A percentile compares a stretch with the other conserved stretches of the same genome.
Conservation (phyloP, 306 rosid genomes). For the Vicia villosa region DNA sequence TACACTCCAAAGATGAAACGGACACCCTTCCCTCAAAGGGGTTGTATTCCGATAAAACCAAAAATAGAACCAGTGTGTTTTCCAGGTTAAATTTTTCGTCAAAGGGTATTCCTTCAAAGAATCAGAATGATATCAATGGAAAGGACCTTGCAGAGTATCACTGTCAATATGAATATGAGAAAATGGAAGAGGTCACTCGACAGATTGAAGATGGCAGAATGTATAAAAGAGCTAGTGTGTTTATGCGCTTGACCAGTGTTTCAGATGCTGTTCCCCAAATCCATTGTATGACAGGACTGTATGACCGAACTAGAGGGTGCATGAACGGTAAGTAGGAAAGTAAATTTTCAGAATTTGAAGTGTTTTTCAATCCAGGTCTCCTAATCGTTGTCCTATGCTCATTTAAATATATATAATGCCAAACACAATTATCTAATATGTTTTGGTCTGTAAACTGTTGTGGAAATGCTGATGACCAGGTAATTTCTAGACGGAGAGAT, state of each 20-base stretch:
- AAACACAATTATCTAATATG: neutral
- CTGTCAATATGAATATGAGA: constrained; percentile 1
- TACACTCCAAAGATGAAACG: constrained; percentile 25
- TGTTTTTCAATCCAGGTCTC: neutral
- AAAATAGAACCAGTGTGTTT: constrained; percentile 42
- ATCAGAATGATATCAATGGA: constrained; percentile 7
- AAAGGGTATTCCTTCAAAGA: constrained; percentile 8
- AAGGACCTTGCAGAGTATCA: constrained; percentile 8
- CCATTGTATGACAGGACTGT: neutral
- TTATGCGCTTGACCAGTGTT: constrained; percentile 36
- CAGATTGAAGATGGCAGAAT: neutral
- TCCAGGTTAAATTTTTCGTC: constrained; percentile 44
- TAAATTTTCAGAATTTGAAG: neutral
- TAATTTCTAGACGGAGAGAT: neutral
- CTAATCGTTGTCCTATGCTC: neutral
- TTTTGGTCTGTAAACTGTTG: neutral
- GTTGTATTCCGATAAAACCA: constrained; percentile 35
- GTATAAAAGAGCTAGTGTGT: constrained; percentile 35
- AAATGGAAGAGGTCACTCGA: neutral
- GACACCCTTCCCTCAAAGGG: constrained; percentile 7
- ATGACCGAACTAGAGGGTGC: constrained; percentile 16
- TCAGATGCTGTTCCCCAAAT: constrained; percentile 24
- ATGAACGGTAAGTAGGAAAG: constrained; percentile 17
- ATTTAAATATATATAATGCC: neutral
- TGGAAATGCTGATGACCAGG: neutral